Evolutionary conservation across 2,329 filamentous ascomycete genomes (phyloP), one percentile per base, ranked within the genome.

Genomic region (Clarireedia homoeocarpa): DNA sequence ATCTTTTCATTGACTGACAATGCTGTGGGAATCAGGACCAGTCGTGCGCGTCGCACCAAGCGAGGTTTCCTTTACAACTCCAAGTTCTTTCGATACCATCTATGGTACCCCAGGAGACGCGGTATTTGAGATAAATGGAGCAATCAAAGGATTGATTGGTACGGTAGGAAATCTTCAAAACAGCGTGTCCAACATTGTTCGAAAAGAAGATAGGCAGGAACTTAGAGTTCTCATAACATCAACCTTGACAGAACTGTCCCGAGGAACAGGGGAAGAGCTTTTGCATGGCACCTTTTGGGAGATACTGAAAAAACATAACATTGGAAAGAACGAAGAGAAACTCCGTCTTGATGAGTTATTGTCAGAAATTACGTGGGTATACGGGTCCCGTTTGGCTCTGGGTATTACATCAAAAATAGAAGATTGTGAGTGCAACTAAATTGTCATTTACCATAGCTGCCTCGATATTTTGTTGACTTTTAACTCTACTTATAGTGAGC

Each of bases 31-130:
- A 20, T 20, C 39, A 42, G 74, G 74, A 4, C 73, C 73, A 23
- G 60, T 78, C 4, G 75, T 79, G 54, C 73, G 75, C 17, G 74
- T 77, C 49, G 73, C 72, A 1, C 76, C 76, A 7, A 68, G 75
- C 61, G 75, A 78, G 63, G 69, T 79, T 4, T 77, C 75, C 0
- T 64, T 78, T 39, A 23, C 30, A 42, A 42, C 39, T 15, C 14
- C 39, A 42, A 42, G 12, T 17, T 42, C 39, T 15, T 42, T 42
- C 39, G 39, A 42, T 42, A 12, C 9, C 9, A 42, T 42, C 6
- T 42, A 42, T 42, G 39, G 39, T 17, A 6, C 39, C 17, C 12
- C 39, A 4, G 6, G 6, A 15, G 39, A 42, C 6, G 7, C 6
- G 17, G 14, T 15, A 6, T 42, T 42, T 17, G 39, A 42, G 6